Evolutionary conservation across 257 asterid species (phyloP).

Genomic region (Rehmannia glutinosa): DNA sequence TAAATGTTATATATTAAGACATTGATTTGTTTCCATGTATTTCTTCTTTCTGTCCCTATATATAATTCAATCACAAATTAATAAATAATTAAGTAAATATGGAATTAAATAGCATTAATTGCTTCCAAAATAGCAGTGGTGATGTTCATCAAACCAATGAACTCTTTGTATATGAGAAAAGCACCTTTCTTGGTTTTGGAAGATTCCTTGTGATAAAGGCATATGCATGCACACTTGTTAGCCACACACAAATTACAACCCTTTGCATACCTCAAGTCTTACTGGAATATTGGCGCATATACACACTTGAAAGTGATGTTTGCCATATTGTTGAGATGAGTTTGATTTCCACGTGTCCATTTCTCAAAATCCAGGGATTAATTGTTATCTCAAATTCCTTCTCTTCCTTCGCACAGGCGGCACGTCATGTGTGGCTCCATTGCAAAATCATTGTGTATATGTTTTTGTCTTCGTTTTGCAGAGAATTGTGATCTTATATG

Average conservation of each 20-base stretch:
- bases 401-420: constrained; percentile 12
- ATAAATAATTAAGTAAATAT: background rate
- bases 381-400: background rate
- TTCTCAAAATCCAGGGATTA: background rate
- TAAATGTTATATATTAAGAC: background rate
- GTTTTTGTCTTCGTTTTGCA: too few relatives aligned
- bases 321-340: background rate
- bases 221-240: constrained; percentile 4
- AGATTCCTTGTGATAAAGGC: background rate
- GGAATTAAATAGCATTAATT: background rate
- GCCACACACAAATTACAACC: background rate
- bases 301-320: background rate
- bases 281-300: background rate
- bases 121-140: background rate
- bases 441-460: background rate
- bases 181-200: background rate
- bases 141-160: background rate
- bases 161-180: background rate
- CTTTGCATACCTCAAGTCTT: background rate
- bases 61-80: too few relatives aligned
- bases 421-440: background rate
- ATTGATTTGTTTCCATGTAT: background rate
- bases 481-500: background rate
- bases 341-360: background rate
- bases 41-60: background rate